Conservation (phyloP, 306 rosid species). For the Medicago arabica region DNA sequence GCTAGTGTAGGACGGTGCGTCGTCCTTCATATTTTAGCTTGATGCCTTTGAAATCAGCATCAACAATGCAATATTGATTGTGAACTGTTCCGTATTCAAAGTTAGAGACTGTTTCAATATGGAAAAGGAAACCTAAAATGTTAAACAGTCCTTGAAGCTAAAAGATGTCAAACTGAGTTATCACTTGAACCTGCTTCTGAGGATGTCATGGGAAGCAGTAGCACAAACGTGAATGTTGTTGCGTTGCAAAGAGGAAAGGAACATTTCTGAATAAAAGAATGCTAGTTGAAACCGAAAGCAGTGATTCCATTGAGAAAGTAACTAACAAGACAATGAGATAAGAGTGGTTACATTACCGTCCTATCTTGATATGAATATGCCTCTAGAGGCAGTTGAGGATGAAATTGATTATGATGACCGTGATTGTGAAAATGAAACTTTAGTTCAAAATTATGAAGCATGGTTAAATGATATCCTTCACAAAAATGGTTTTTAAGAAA, state of each 20-base stretch:
- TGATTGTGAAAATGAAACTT: constrained; percentile 50
- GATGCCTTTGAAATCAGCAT: constrained; percentile 53
- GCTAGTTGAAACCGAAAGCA: constrained; percentile 48
- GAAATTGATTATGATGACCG: constrained; percentile 35
- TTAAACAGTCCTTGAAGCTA: constrained; percentile 72
- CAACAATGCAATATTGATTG: constrained; percentile 61
- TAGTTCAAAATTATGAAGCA: constrained; percentile 56
- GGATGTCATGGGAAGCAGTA: constrained; percentile 43
- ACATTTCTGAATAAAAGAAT: constrained; percentile 63
- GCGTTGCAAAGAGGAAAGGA: constrained; percentile 46
- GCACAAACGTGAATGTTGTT: constrained; percentile 55
- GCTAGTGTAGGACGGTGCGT: no score
- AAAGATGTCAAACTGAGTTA: constrained; percentile 71
- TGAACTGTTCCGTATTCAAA: constrained; percentile 46
- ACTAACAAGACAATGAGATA: constrained; percentile 46
- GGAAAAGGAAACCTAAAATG: no score
- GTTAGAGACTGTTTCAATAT: constrained; percentile 31
- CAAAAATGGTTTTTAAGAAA: constrained; percentile 56
- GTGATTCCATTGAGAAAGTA: constrained; percentile 48
- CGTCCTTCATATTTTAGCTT: no score
- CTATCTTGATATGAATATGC: constrained; percentile 79
- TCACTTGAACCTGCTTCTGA: constrained; percentile 42
- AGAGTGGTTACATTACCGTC: constrained; percentile 59
- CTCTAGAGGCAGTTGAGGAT: constrained; percentile 68
- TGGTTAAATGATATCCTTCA: constrained; percentile 74